A percentile compares a stretch with the other conserved stretches of the same genome.
These are phyloP conservation scores for Hirschioporus abietinus DNA, from an alignment of 768 basidiomycete genomes.

Conservation along the genomic window DNA sequence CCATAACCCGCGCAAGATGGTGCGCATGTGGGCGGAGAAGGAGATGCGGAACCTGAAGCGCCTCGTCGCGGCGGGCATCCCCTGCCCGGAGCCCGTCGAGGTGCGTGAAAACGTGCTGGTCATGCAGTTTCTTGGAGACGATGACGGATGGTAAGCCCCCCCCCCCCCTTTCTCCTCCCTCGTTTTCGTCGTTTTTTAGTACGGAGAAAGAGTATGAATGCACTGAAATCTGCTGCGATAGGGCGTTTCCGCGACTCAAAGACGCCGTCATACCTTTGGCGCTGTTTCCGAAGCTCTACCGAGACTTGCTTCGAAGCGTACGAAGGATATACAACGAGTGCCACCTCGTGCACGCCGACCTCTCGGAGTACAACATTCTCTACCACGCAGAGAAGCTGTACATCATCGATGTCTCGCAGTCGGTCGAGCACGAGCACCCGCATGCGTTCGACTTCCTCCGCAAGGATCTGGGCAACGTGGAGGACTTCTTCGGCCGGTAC, in stretches of 20 bases:
- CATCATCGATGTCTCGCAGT: conserved; percentile 98
- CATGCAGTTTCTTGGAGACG: conserved; percentile 86
- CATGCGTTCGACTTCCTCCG: conserved; percentile 94
- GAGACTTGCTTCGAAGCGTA: conserved; percentile 71
- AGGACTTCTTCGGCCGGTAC: conserved; percentile 82
- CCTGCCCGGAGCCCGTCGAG: conserved; percentile 85
- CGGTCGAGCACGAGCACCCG: conserved; percentile 97
- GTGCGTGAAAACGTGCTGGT: conserved; percentile 96
- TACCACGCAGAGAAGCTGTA: conserved; percentile 77
- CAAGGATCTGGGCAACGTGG: conserved; percentile 85
- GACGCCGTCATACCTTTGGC: conserved; percentile 64
- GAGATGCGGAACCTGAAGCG: conserved; percentile 95
- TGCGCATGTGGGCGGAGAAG: conserved; percentile 97
- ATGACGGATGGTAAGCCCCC: conserved; percentile 63
- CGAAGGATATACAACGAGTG: conserved; percentile 86
- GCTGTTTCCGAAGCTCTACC: conserved; percentile 58
- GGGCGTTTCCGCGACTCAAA: conserved; percentile 92
- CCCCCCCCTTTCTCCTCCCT: too few relatives aligned
- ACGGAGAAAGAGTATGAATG: neutral
- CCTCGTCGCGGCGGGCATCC: conserved; percentile 74
- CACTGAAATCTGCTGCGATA: conserved; percentile 24
- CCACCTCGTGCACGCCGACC: conserved; percentile 94
- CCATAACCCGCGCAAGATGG: conserved; percentile 97
- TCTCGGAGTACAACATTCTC: conserved; percentile 97
- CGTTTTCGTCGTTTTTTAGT: too few relatives aligned